Conservation (phyloP, 768 basidiomycete genomes). For the Rhizopogon vinicolor region DNA sequence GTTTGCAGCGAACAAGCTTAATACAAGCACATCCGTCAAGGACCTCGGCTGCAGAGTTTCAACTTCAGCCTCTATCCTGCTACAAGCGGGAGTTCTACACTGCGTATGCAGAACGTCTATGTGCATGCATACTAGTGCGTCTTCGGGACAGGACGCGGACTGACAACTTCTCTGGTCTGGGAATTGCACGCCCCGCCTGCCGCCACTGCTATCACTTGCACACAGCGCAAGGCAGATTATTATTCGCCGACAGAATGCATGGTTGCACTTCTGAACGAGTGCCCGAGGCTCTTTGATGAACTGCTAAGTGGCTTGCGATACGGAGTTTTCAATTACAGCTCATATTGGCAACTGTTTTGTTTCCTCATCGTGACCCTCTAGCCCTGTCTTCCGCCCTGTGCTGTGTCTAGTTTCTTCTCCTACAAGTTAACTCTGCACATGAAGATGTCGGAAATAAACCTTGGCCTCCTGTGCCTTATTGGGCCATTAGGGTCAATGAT, state of each 20-base stretch:
- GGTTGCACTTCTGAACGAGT: slow-evolving; percentile 49
- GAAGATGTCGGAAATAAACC: too few species aligned
- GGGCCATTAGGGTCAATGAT: too few species aligned
- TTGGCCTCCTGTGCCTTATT: too few species aligned
- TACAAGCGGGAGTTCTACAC: not conserved
- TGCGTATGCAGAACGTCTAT: not conserved
- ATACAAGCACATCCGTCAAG: slow-evolving; percentile 25
- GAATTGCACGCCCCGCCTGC: not conserved
- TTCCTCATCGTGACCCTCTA: too few species aligned
- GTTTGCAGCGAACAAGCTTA: slow-evolving; percentile 36
- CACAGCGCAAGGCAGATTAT: slow-evolving; percentile 14
- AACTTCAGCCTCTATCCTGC: not conserved
- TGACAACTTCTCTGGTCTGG: not conserved
- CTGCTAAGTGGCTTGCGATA: slow-evolving; percentile 14
- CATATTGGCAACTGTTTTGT: too few species aligned
- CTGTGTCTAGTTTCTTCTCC: too few species aligned
- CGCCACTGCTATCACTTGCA: not conserved
- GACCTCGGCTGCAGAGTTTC: slow-evolving; percentile 1
- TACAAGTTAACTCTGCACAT: too few species aligned
- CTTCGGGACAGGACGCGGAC: not conserved
- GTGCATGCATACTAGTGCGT: not conserved
- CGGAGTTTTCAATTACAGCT: too few species aligned
- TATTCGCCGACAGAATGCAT: slow-evolving; percentile 40
- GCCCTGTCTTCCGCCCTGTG: too few species aligned
- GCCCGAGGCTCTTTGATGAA: slow-evolving; percentile 50